These are phyloP conservation scores for Fusarium humuli DNA, from an alignment of 2,329 filamentous ascomycete species.

Conservation along the genomic window DNA sequence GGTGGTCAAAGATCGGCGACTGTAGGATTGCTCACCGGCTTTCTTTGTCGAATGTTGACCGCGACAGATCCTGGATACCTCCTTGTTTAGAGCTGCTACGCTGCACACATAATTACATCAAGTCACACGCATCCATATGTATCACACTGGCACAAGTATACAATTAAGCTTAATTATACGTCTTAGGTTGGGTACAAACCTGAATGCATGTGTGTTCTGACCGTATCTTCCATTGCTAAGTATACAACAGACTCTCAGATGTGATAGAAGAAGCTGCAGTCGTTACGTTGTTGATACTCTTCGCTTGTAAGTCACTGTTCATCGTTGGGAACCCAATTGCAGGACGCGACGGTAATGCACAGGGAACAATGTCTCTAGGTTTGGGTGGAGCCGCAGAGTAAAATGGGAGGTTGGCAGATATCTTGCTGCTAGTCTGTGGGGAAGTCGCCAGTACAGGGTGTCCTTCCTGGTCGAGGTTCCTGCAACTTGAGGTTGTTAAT, in stretches of 20 bases:
- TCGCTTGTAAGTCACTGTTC: rapidly evolving
- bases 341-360: not conserved
- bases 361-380: not conserved
- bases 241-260: not conserved
- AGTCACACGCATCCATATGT: not conserved
- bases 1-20: not conserved
- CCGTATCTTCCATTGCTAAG: no score
- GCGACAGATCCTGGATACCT: no score
- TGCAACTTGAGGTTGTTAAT: not conserved
- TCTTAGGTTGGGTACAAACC: no score
- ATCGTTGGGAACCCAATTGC: not conserved
- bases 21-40: not conserved
- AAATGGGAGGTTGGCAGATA: not conserved
- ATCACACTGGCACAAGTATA: rapidly evolving
- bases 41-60: not conserved
- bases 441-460: not conserved
- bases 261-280: not conserved
- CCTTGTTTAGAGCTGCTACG: not conserved
- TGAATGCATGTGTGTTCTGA: not conserved
- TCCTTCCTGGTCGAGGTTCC: not conserved
- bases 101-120: not conserved
- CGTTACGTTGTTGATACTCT: not conserved
- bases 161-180: not conserved
- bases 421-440: no score
- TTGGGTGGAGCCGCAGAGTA: not conserved